phyloP scores from a whole-genome alignment of 2,329 filamentous ascomycete genomes.

The Helicocarpus griseus region DNA sequence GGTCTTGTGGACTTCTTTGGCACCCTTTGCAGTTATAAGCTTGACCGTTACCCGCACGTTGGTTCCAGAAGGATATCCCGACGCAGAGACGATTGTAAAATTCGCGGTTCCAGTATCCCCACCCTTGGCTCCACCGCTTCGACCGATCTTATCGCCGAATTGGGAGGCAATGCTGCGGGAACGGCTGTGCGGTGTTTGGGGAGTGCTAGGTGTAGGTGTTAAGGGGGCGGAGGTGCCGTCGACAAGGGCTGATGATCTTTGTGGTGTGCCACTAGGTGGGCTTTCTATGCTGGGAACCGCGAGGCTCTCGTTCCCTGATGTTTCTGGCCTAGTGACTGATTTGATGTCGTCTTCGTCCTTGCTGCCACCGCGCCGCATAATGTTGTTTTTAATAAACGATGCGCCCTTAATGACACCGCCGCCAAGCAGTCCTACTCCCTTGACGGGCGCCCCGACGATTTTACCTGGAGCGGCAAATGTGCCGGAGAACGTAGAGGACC shows the following conservation, averaged over 20 bases:
- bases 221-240: conserved; percentile 11
- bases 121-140: conserved; percentile 38
- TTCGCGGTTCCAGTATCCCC: conserved; percentile 63
- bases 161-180: conserved; percentile 41
- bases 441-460: conserved; percentile 91
- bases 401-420: conserved; percentile 81
- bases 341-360: conserved; percentile 15
- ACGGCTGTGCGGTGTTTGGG: conserved; percentile 35
- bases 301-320: conserved; percentile 5
- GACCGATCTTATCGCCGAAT: conserved; percentile 43
- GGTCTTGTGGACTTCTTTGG: conserved; percentile 80
- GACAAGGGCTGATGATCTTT: conserved; percentile 35
- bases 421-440: conserved; percentile 73
- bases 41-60: conserved; percentile 71
- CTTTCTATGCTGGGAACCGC: conserved; percentile 9
- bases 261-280: conserved; percentile 23
- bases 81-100: conserved; percentile 70
- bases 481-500: conserved; percentile 84
- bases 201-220: conserved; percentile 14
- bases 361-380: conserved; percentile 46
- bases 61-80: conserved; percentile 63
- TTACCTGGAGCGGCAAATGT: conserved; percentile 81
- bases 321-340: conserved; percentile 6
- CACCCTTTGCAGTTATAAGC: conserved; percentile 55
- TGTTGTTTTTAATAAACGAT: conserved; percentile 78